phyloP scores from a whole-genome alignment of 1,139 yeast genomes.

The Nakaseomyces delphensis region DNA sequence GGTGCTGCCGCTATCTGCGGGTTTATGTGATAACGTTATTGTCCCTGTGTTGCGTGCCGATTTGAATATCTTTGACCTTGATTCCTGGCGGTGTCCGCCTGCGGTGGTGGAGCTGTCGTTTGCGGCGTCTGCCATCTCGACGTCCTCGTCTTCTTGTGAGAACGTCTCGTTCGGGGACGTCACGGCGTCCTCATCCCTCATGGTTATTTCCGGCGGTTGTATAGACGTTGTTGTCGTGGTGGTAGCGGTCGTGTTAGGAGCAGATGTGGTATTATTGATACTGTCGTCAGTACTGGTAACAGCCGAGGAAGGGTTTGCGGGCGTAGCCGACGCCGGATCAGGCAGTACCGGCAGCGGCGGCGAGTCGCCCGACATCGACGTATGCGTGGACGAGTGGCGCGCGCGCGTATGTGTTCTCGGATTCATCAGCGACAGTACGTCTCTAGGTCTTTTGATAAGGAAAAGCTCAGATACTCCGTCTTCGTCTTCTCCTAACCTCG shows the following conservation, averaged over 20 bases:
- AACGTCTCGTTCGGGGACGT: background rate
- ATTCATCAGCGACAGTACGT: slow-evolving; percentile 3
- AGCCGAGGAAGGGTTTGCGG: background rate
- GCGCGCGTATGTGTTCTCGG: slow-evolving; percentile 3
- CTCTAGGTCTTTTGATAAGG: slow-evolving; percentile 4
- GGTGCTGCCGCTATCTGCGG: slow-evolving; percentile 2
- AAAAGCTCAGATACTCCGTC: slow-evolving; percentile 4
- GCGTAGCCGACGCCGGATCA: background rate
- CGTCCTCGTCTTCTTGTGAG: background rate
- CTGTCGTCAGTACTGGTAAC: background rate
- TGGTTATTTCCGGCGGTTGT: background rate
- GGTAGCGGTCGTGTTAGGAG: no score
- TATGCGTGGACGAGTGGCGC: slow-evolving; percentile 2
- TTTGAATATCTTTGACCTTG: slow-evolving; percentile 1
- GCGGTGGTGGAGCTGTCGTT: background rate
- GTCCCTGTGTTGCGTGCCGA: background rate
- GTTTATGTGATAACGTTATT: slow-evolving; percentile 5
- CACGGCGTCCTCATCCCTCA: background rate
- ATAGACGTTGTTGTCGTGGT: no score
- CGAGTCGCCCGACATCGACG: no score
- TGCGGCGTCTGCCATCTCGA: background rate
- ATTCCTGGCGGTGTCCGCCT: no score
- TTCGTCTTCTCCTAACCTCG: slow-evolving; percentile 5
- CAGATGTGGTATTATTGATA: slow-evolving; percentile 3
- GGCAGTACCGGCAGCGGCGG: no score